Evolutionary conservation across 225 moss, liverwort and hornwort species (phyloP).

Genomic region (Physcomitrium patens): DNA sequence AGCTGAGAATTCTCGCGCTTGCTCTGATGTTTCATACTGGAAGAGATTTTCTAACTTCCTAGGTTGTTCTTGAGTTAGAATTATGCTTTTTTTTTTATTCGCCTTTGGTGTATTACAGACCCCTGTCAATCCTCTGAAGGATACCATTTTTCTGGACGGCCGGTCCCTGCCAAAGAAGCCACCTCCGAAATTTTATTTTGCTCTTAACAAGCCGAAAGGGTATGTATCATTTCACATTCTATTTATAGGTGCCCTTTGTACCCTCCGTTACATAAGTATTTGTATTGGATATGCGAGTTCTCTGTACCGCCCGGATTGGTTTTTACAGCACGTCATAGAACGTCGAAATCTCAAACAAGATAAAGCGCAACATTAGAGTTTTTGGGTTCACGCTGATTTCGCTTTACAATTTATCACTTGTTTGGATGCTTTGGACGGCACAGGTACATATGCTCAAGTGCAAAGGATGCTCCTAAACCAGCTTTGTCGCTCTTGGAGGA

Average conservation of each 20-base stretch:
- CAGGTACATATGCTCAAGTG: constrained; percentile 96
- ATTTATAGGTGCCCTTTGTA: constrained; percentile 11
- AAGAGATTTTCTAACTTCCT: neutral
- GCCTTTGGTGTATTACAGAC: constrained; percentile 57
- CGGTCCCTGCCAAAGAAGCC: constrained; percentile 78
- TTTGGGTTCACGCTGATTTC: neutral
- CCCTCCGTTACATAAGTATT: constrained; percentile 5
- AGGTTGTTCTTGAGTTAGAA: constrained; percentile 21
- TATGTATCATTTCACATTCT: constrained; percentile 34
- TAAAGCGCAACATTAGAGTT: neutral
- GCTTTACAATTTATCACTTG: constrained; percentile 8
- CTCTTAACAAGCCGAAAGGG: constrained; percentile 97
- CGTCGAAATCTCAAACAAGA: neutral
- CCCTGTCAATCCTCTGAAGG: constrained; percentile 85
- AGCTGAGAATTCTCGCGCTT: neutral
- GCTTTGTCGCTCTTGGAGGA: constrained; percentile 85
- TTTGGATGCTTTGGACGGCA: constrained; percentile 20
- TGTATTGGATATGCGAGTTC: neutral
- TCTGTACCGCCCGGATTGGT: neutral
- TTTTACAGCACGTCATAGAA: neutral
- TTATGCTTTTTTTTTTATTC: constrained; percentile 17
- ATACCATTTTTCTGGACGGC: constrained; percentile 89
- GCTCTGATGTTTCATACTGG: neutral
- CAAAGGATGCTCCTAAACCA: constrained; percentile 77
- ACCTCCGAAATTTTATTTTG: constrained; percentile 84